Conservation (phyloP, 2,329 filamentous ascomycete species). For the Sporothrix humicola region DNA sequence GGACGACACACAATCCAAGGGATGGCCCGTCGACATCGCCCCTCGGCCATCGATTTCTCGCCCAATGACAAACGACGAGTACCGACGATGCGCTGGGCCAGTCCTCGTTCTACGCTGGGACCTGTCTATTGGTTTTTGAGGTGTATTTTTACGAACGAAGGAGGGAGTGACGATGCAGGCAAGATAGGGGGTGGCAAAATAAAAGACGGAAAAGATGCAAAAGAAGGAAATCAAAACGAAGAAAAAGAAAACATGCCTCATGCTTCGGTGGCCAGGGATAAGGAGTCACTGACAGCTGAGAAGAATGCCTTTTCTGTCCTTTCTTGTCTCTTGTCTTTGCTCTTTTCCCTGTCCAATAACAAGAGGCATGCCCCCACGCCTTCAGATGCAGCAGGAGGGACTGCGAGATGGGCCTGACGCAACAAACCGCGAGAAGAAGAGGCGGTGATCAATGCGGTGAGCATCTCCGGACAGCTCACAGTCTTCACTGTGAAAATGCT, state of each 20-base stretch:
- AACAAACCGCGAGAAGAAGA: no score
- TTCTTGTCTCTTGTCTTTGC: not conserved
- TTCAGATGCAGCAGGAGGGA: no score
- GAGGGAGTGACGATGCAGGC: not conserved
- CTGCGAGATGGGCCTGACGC: no score
- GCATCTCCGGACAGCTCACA: not conserved
- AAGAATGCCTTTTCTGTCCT: not conserved
- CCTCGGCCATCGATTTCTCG: not conserved
- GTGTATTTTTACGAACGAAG: not conserved
- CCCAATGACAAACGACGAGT: not conserved
- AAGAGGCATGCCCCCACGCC: constrained; percentile 1
- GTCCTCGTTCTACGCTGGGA: constrained; percentile 25
- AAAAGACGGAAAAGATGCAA: not conserved
- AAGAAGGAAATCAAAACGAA: no score
- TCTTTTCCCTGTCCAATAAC: not conserved
- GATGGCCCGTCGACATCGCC: not conserved
- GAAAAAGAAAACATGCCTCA: constrained; percentile 14
- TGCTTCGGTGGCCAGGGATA: constrained; percentile 3
- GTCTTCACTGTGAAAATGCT: no score
- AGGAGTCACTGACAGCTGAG: not conserved
- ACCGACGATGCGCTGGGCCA: constrained; percentile 18
- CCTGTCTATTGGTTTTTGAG: not conserved
- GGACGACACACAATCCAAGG: not conserved
- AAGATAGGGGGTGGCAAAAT: constrained; percentile 31
- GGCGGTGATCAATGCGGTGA: constrained; percentile 14